Evolutionary conservation across 164 flowering plant species (phyloP).

Genomic region (Litsea cubeba): DNA sequence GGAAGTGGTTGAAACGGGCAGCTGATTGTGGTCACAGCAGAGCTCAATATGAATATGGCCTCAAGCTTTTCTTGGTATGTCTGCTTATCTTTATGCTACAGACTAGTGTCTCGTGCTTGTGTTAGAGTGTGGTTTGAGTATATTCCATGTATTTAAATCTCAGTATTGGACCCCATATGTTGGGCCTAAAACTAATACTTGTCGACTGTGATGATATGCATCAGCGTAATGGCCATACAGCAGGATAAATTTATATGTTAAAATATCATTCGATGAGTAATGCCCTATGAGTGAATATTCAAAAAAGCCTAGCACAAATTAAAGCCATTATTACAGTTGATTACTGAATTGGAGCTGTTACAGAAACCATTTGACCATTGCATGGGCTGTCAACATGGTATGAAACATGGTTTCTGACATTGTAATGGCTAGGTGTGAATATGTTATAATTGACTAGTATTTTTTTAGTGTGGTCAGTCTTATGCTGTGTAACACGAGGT

Average conservation of each 20-base stretch:
- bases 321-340: too few relatives aligned
- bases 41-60: conserved; percentile 94
- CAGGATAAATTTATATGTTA: too few relatives aligned
- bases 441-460: too few relatives aligned
- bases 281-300: too few relatives aligned
- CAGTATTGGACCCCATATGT: neutral
- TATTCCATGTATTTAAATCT: neutral
- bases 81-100: neutral
- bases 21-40: conserved; percentile 86
- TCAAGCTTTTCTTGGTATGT: conserved; percentile 71
- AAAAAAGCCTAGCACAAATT: too few relatives aligned
- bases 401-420: too few relatives aligned
- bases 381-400: too few relatives aligned
- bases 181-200: neutral
- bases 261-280: too few relatives aligned
- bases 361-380: too few relatives aligned
- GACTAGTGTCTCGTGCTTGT: neutral
- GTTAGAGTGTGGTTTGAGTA: neutral
- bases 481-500: neutral
- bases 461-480: neutral
- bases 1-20: conserved; percentile 90
- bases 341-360: too few relatives aligned
- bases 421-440: too few relatives aligned
- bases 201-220: neutral
- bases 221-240: too few relatives aligned